phyloP scores from a whole-genome alignment of 164 flowering plant genomes.

The Magnolia officinalis region DNA sequence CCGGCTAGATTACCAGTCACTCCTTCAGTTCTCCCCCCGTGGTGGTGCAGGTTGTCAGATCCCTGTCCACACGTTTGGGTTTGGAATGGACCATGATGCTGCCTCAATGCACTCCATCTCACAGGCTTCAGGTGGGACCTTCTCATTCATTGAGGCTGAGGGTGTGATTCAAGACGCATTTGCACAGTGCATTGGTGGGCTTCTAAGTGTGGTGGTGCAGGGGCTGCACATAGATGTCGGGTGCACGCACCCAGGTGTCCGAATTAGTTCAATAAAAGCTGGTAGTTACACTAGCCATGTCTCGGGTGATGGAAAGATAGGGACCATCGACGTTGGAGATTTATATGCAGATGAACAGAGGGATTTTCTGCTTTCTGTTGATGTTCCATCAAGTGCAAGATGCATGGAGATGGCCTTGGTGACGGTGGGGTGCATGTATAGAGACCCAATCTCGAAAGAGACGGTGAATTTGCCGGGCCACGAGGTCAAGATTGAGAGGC shows the following conservation, averaged over 20 bases:
- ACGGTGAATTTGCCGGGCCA: conserved; percentile 26
- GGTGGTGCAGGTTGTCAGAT: conserved; percentile 39
- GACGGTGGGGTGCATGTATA: conserved; percentile 56
- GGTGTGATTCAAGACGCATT: conserved; percentile 90
- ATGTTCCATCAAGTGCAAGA: conserved; percentile 49
- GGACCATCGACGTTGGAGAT: conserved; percentile 65
- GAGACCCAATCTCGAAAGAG: conserved; percentile 55
- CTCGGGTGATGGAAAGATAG: conserved; percentile 33
- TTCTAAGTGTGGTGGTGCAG: conserved; percentile 82
- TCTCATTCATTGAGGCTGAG: conserved; percentile 91
- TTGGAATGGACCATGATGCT: conserved; percentile 93
- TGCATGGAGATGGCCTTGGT: conserved; percentile 40
- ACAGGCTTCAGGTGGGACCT: conserved; percentile 91
- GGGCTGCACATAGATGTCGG: conserved; percentile 53
- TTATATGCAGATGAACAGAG: conserved; percentile 94
- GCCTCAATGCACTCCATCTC: conserved; percentile 83
- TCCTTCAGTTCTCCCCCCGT: conserved; percentile 50
- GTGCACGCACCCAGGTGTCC: conserved; percentile 45
- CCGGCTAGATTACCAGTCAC: conserved; percentile 41
- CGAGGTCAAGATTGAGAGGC: conserved; percentile 56
- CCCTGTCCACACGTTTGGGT: conserved; percentile 93
- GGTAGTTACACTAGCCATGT: conserved; percentile 64
- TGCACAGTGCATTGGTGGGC: conserved; percentile 97
- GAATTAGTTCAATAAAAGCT: conserved; percentile 53
- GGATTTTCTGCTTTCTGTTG: conserved; percentile 61